These are phyloP conservation scores for Entophlyctis helioformis DNA, from an alignment of 192 early-diverging fungal species.

Conservation along the genomic window DNA sequence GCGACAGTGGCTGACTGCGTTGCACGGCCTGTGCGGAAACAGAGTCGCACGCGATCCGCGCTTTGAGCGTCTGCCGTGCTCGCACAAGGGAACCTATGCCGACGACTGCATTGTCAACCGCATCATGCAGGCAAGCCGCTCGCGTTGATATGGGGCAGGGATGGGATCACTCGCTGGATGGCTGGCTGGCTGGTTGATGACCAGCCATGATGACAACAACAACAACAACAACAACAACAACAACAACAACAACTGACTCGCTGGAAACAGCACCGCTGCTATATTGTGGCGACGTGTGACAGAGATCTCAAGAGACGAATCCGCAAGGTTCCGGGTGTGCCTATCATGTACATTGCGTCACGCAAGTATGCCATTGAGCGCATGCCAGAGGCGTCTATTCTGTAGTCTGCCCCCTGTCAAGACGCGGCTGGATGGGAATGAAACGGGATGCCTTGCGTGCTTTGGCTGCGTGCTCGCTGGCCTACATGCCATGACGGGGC, in stretches of 20 bases:
- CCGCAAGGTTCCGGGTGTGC: constrained; percentile 90
- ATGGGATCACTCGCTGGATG: no score
- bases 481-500: no score
- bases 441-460: no score
- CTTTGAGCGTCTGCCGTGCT: constrained; percentile 89
- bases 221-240: no score
- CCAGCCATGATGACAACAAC: no score
- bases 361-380: constrained; percentile 91
- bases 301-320: constrained; percentile 89
- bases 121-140: constrained; percentile 37
- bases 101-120: constrained; percentile 96
- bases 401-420: no score
- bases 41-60: constrained; percentile 92
- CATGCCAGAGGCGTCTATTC: constrained; percentile 85
- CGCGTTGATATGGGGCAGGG: background rate
- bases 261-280: constrained; percentile 80
- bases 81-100: constrained; percentile 97
- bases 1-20: no score
- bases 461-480: no score
- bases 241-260: constrained; percentile 3
- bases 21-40: no score
- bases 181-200: no score
- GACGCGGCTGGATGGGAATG: no score
- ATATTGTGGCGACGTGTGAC: constrained; percentile 98
- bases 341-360: constrained; percentile 89